phyloP scores from a whole-genome alignment of 108 stramenopile genomes.

The Pelagomonas calceolata region DNA sequence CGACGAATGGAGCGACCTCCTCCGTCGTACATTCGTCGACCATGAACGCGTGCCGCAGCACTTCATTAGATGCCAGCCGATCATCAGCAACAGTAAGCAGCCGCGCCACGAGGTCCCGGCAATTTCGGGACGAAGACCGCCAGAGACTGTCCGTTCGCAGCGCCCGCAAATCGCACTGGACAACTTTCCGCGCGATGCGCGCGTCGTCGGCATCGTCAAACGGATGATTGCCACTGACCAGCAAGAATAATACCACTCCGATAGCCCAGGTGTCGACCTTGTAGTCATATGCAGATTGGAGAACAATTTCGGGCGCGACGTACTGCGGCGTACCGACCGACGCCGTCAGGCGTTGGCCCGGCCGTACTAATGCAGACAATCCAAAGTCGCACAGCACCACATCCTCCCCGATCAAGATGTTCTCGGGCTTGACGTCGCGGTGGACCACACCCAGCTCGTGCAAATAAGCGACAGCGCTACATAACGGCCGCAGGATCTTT shows the following conservation, averaged over 20 bases:
- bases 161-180: no score
- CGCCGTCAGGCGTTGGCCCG: conserved; percentile 35
- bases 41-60: no score
- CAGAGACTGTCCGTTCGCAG: no score
- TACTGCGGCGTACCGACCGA: conserved; percentile 26
- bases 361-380: conserved; percentile 36
- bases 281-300: conserved; percentile 30
- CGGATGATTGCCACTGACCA: conserved; percentile 36
- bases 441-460: conserved; percentile 47
- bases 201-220: conserved; percentile 39
- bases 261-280: conserved; percentile 44
- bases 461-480: conserved; percentile 42
- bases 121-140: no score
- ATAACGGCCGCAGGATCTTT: conserved; percentile 25
- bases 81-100: no score
- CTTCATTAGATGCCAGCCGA: no score
- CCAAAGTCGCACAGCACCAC: conserved; percentile 43
- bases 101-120: no score
- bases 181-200: no score
- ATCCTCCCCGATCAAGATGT: conserved; percentile 40
- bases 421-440: conserved; percentile 49
- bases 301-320: conserved; percentile 32
- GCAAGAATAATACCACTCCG: conserved; percentile 43
- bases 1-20: no score
- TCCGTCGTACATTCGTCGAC: no score